These are phyloP conservation scores for Xerocomus brunneocitrinus DNA, from an alignment of 768 basidiomycete species.

Conservation along the genomic window DNA sequence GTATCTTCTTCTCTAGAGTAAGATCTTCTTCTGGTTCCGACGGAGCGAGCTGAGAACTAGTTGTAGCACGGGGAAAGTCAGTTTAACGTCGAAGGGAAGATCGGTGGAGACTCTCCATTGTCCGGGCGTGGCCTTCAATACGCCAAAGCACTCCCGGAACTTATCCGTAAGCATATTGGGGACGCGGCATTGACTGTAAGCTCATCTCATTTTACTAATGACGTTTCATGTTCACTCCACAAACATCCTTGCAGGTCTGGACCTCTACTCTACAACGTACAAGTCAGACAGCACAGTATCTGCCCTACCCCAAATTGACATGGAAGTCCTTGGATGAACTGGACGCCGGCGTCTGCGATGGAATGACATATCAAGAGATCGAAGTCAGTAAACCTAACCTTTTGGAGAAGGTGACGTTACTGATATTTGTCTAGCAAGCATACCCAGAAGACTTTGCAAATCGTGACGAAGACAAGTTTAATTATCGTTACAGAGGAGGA, in stretches of 20 bases:
- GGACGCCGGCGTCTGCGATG: slow-evolving; percentile 98
- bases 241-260: slow-evolving; percentile 68
- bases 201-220: slow-evolving; percentile 4
- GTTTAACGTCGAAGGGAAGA: slow-evolving; percentile 93
- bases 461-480: slow-evolving; percentile 98
- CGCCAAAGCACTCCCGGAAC: slow-evolving; percentile 74
- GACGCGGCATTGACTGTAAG: slow-evolving; percentile 79
- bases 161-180: slow-evolving; percentile 89
- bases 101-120: slow-evolving; percentile 93
- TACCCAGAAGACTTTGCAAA: slow-evolving; percentile 99
- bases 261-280: slow-evolving; percentile 96
- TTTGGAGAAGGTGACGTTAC: not conserved
- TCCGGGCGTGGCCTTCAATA: slow-evolving; percentile 85
- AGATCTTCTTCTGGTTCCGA: slow-evolving; percentile 24
- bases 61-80: slow-evolving; percentile 94
- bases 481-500: slow-evolving; percentile 95
- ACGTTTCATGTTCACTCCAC: not conserved
- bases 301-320: slow-evolving; percentile 88
- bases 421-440: slow-evolving; percentile 51
- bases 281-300: slow-evolving; percentile 77
- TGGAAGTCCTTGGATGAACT: slow-evolving; percentile 99
- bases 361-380: slow-evolving; percentile 99
- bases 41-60: slow-evolving; percentile 1
- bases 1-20: slow-evolving; percentile 94
- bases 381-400: slow-evolving; percentile 52